Base-by-base conservation (phyloP, 2,329 filamentous ascomycete species). In the Epichloe scottii region DNA sequence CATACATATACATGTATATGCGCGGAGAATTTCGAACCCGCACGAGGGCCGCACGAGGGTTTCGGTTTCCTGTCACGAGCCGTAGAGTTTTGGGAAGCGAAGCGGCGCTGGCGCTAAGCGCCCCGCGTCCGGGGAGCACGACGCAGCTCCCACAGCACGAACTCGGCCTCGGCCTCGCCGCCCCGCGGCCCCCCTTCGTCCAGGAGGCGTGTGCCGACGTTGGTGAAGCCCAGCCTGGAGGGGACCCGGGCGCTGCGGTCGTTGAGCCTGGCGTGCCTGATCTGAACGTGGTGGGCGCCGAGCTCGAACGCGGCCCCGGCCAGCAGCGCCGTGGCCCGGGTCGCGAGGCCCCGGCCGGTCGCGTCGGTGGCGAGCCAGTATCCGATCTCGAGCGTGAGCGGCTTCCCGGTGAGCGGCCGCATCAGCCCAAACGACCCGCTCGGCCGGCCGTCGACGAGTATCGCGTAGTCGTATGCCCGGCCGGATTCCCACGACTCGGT, bases 361-460 rank as follows among this genome's bases (percentile, higher is more conserved):
- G 39, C 48, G 19, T 43, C 19, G 7, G 52, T 55, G 2, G 54
- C 56, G 4, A 59, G 46, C 56, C 57, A 59, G 53, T 58, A 59
- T 15, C 57, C 55, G 14, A 58, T 50, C 40, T 55, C 53, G 38
- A 58, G 48, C 6, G 42, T 34, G 15, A 23, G 26, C 4, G 34
- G 44, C 23, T 43, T 43, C 21, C 30, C 17, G 26, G 19, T 46
- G 10, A 11, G 30, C 12, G 52, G 39, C 14, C 4, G 23, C 51
- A 55, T 54, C 15, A 59, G 34, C 14, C 57, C 55, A 15, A 47
- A 53, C 0, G 55, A 59, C 7, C 57, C 56, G 12, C 48, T 33
- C 15, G 52, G 17, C 2, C 40, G 45, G 10, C 37, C 49, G 23
- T 53, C 48, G 7, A 51, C 21, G 12, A 55, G 30, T 10, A 59